Evolutionary conservation across 306 rosid genomes (phyloP), one percentile per base, ranked within the genome.

Genomic region (Chamaecrista fasciculata): DNA sequence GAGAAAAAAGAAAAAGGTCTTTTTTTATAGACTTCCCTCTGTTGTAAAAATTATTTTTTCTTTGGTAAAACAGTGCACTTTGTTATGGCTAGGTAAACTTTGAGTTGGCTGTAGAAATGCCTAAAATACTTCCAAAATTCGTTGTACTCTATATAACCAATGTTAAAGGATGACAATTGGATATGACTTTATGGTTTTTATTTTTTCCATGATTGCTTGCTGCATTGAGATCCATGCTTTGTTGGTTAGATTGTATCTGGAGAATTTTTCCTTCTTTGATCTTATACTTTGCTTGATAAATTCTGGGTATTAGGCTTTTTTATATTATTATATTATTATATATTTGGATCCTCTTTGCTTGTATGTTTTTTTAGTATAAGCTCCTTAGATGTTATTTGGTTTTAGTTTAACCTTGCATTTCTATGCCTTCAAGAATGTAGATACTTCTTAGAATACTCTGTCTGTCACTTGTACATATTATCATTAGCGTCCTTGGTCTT

Each of bases 201-300:
- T 26, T 34, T 74, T 47, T 58, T 14, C 29, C 42, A 57, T 48
- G 47, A 37, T 69, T 56, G 10, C 60, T 34, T 69, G 68, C 69
- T 69, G 36, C 37, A 44, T 63, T 69, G 26, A 20, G 65, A 64
- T 46, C 19, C 26, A 34, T 46, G 72, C 42, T 33, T 50, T 58
- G 28, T 47, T 52, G 43, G 49, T 63, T 50, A 20, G 34, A 63
- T 59, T 60, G 59, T 47, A 34, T 57, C 26, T 36, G 62, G 25
- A 20, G 14, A 44, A 18, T 42, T 51, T 68, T 28, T 28, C 36
- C 36, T 33, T 33, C 2, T 67, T 23, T 36, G 52, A 37, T 36
- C 12, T 16, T 37, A 12, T 10, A 6, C 21, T 14, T 24, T 57
- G 62, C 23, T 52, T 69, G 33, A 55, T 56, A 36, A 60, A 16